Conservation (phyloP, 805 yeast genomes). For the Hanseniaspora vineae region DNA sequence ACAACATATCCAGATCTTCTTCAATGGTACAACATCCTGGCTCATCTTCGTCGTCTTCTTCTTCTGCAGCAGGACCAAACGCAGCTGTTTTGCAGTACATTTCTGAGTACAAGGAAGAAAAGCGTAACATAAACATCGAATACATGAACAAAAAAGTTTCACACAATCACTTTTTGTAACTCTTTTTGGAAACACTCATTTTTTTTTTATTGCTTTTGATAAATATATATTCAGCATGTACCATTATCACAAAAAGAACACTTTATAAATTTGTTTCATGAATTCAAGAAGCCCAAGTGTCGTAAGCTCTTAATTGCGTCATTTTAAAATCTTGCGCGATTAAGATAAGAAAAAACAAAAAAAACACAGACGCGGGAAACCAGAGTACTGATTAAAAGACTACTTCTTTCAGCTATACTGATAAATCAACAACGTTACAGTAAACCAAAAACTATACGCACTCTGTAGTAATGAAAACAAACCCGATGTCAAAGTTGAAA, state of each 20-base stretch:
- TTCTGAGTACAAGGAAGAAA: neutral
- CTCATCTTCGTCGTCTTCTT: neutral
- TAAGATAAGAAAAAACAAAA: too few relatives aligned
- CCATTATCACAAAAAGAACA: too few relatives aligned
- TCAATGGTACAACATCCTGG: neutral
- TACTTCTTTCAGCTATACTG: too few relatives aligned
- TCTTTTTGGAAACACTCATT: neutral
- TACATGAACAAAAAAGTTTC: neutral
- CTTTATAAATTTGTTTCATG: too few relatives aligned
- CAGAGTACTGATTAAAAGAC: too few relatives aligned
- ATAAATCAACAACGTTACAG: too few relatives aligned
- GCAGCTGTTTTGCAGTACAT: neutral
- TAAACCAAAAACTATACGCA: too few relatives aligned
- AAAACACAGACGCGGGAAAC: too few relatives aligned
- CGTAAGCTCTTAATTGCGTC: too few relatives aligned
- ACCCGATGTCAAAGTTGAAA: constrained; percentile 31
- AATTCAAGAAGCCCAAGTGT: too few relatives aligned
- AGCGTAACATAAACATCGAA: neutral
- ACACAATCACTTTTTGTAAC: constrained; percentile 8
- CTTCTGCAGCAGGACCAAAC: neutral
- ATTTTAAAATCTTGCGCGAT: too few relatives aligned
- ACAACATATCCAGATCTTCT: neutral
- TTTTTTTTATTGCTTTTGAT: neutral
- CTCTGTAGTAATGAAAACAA: neutral
- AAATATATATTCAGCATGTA: neutral